Evolutionary conservation across 1,284 basidiomycete species (phyloP).

Genomic region (Trametes hirsuta): DNA sequence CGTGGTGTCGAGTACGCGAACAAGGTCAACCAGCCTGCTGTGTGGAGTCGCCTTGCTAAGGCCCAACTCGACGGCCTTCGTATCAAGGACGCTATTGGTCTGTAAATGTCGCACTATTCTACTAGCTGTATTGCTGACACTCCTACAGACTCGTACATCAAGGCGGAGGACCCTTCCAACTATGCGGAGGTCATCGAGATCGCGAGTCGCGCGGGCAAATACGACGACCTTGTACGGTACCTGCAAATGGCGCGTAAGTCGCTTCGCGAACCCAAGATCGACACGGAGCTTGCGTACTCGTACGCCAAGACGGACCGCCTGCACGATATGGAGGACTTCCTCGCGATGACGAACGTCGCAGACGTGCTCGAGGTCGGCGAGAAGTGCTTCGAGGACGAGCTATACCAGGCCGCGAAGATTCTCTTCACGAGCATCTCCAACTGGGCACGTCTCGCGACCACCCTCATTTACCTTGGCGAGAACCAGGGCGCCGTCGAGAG

Average conservation of each 20-base stretch:
- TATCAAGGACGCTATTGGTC: constrained; percentile 97
- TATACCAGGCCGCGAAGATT: constrained; percentile 97
- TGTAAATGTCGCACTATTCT: constrained; percentile 19
- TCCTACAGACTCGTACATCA: constrained; percentile 92
- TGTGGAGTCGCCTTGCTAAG: constrained; percentile 97
- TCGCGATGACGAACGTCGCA: constrained; percentile 98
- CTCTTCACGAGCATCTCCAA: constrained; percentile 98
- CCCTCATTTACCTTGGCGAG: constrained; percentile 97
- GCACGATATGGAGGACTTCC: constrained; percentile 99
- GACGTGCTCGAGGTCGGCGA: constrained; percentile 96
- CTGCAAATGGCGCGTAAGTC: constrained; percentile 99
- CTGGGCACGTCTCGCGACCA: constrained; percentile 97
- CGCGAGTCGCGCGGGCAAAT: constrained; percentile 93
- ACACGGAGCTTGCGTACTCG: constrained; percentile 95
- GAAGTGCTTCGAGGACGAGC: constrained; percentile 98
- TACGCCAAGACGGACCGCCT: constrained; percentile 97
- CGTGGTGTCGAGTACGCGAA: constrained; percentile 95
- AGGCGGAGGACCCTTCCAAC: constrained; percentile 96
- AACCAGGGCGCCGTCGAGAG: constrained; percentile 99
- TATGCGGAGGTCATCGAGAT: constrained; percentile 98
- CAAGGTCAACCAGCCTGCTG: constrained; percentile 96
- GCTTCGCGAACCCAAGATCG: constrained; percentile 96
- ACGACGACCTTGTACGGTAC: constrained; percentile 97
- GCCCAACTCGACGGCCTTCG: constrained; percentile 99
- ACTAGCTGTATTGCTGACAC: background rate